Percentiles rank a stretch among this genome's conserved stretches.
These are phyloP conservation scores for Zygoascus meyerae DNA, from an alignment of 1,139 yeast genomes.

Conservation along the genomic window DNA sequence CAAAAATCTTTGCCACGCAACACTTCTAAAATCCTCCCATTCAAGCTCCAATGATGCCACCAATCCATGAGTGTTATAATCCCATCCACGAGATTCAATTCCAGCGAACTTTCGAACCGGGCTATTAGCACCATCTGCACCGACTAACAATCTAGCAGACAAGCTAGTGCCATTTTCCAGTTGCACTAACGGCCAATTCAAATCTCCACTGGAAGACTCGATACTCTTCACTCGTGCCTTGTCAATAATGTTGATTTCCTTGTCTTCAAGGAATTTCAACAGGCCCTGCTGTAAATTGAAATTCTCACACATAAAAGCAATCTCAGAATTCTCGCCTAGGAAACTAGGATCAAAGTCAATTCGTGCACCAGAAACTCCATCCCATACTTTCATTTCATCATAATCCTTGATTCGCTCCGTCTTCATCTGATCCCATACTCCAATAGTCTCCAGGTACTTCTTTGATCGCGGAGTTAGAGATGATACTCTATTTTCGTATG, in stretches of 20 bases:
- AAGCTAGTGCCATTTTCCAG: conserved; percentile 60
- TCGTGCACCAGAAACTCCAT: conserved; percentile 65
- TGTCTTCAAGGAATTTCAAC: conserved; percentile 42
- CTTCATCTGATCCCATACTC: conserved; percentile 69
- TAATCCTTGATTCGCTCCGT: conserved; percentile 70
- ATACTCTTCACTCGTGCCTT: conserved; percentile 53
- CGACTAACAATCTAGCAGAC: conserved; percentile 71
- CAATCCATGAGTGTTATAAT: conserved; percentile 77
- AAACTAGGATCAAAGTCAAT: conserved; percentile 61
- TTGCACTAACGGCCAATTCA: conserved; percentile 69
- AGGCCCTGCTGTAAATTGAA: conserved; percentile 74
- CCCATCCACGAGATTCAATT: conserved; percentile 90
- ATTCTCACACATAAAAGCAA: conserved; percentile 88
- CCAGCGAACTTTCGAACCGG: conserved; percentile 82
- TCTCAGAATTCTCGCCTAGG: conserved; percentile 29
- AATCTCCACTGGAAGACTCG: conserved; percentile 33
- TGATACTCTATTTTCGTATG: conserved; percentile 73
- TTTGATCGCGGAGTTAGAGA: conserved; percentile 80
- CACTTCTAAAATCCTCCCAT: conserved; percentile 59
- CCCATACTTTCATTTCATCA: conserved; percentile 80
- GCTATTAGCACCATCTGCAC: conserved; percentile 95
- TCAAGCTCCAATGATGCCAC: conserved; percentile 81
- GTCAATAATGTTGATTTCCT: conserved; percentile 48
- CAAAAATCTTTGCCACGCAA: conserved; percentile 92
- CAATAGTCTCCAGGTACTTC: conserved; percentile 58